Percentiles rank a stretch among this genome's conserved stretches.
Conservation (phyloP, 257 asterid genomes). For the Nyctanthes arbortristis region DNA sequence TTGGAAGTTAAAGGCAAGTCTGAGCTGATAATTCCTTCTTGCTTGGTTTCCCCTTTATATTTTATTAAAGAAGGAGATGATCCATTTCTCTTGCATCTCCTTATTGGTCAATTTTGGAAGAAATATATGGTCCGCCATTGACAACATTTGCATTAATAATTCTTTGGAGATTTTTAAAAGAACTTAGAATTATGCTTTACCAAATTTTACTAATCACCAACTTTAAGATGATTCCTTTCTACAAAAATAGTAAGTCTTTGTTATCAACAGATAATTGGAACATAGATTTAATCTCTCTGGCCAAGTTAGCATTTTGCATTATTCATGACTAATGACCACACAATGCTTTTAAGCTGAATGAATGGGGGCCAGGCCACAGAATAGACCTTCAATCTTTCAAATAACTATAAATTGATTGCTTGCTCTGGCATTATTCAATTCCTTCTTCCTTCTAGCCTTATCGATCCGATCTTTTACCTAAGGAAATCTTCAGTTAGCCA, state of each 20-base stretch:
- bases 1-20: constrained; percentile 32
- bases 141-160: not conserved
- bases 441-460: no score
- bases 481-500: no score
- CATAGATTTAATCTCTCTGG: no score
- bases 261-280: no score
- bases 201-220: not conserved
- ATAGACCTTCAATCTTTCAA: no score
- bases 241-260: not conserved
- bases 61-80: not conserved
- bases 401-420: no score
- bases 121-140: not conserved
- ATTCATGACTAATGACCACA: no score
- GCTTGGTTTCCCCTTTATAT: not conserved
- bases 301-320: no score
- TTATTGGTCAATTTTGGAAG: not conserved
- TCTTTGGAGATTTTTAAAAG: not conserved
- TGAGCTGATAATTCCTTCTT: constrained; percentile 3
- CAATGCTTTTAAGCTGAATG: no score
- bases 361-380: no score
- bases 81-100: not conserved
- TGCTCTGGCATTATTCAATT: no score
- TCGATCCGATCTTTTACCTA: no score
- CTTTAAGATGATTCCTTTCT: not conserved
- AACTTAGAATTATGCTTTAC: not conserved